Percentiles rank a stretch among this genome's conserved stretches.
Evolutionary conservation across 169 alveolate genomes (phyloP).

Genomic region (Perkinsus marinus): DNA sequence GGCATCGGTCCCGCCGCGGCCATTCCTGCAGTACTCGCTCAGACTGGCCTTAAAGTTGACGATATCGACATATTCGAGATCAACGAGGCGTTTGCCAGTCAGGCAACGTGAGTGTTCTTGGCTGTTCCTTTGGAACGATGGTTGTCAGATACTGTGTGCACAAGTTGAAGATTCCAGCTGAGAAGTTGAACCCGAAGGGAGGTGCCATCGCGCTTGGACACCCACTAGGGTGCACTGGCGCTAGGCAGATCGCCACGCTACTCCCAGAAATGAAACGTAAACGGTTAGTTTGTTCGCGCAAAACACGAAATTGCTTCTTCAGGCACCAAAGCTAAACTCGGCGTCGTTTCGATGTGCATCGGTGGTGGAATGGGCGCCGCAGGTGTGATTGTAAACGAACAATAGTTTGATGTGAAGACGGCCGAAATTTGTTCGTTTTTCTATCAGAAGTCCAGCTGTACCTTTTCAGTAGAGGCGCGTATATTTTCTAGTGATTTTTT

Average conservation of each 20-base stretch:
- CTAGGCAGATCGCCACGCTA: conserved; percentile 68
- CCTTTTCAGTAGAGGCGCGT: too few species aligned
- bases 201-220: conserved; percentile 90
- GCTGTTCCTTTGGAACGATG: too few species aligned
- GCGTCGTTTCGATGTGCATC: conserved; percentile 81
- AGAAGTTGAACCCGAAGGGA: conserved; percentile 77
- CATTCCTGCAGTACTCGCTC: conserved; percentile 64
- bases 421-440: not conserved
- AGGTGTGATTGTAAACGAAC: conserved; percentile 16
- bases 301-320: not conserved
- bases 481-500: too few species aligned
- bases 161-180: conserved; percentile 55
- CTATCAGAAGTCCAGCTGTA: not conserved
- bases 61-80: conserved; percentile 78
- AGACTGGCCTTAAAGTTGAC: conserved; percentile 55
- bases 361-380: conserved; percentile 90
- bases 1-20: conserved; percentile 89
- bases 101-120: conserved; percentile 53
- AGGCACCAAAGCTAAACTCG: conserved; percentile 55
- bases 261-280: conserved; percentile 62
- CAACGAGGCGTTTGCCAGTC: conserved; percentile 84
- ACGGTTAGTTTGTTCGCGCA: not conserved
- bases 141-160: conserved; percentile 29
- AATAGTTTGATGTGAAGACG: too few species aligned
- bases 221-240: conserved; percentile 84